These are phyloP conservation scores for Mycosphaerella sp. DNA, from an alignment of 2,329 filamentous ascomycete species.

Conservation along the genomic window DNA sequence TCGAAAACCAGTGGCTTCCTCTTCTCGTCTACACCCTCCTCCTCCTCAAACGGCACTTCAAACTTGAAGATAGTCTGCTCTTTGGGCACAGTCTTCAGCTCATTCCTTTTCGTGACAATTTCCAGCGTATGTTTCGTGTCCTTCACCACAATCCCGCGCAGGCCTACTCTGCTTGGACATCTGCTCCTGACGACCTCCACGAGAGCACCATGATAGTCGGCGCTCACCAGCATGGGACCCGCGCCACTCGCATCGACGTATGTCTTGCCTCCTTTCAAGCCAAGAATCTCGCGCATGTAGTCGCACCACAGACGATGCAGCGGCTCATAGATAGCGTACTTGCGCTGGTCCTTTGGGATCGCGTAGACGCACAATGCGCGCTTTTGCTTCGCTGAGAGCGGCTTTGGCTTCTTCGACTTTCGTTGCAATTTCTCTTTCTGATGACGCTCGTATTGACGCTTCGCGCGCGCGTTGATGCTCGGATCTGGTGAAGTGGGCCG, in stretches of 20 bases:
- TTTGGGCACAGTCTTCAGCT: constrained; percentile 77
- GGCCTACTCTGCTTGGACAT: constrained; percentile 74
- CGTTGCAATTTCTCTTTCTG: constrained; percentile 30
- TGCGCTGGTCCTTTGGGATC: constrained; percentile 61
- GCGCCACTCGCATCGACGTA: constrained; percentile 55
- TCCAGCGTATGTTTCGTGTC: constrained; percentile 85
- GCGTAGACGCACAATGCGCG: constrained; percentile 67
- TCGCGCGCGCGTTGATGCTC: constrained; percentile 49
- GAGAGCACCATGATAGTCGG: constrained; percentile 84
- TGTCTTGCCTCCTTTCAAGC: constrained; percentile 41
- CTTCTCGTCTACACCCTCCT: constrained; percentile 19
- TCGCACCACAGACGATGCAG: constrained; percentile 73
- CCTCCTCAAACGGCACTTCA: constrained; percentile 51
- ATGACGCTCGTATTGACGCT: constrained; percentile 34
- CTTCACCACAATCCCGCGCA: constrained; percentile 79
- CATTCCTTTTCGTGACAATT: constrained; percentile 65
- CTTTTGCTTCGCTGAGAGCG: constrained; percentile 74
- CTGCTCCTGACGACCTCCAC: constrained; percentile 75
- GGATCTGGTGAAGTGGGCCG: constrained; percentile 64
- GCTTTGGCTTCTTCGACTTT: constrained; percentile 51
- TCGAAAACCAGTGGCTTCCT: constrained; percentile 64
- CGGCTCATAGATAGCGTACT: constrained; percentile 70
- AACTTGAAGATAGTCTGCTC: constrained; percentile 82
- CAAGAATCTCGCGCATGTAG: constrained; percentile 79
- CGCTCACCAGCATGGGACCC: constrained; percentile 67